Evolutionary conservation across 768 basidiomycete genomes (phyloP).

Genomic region (Suillus discolor): DNA sequence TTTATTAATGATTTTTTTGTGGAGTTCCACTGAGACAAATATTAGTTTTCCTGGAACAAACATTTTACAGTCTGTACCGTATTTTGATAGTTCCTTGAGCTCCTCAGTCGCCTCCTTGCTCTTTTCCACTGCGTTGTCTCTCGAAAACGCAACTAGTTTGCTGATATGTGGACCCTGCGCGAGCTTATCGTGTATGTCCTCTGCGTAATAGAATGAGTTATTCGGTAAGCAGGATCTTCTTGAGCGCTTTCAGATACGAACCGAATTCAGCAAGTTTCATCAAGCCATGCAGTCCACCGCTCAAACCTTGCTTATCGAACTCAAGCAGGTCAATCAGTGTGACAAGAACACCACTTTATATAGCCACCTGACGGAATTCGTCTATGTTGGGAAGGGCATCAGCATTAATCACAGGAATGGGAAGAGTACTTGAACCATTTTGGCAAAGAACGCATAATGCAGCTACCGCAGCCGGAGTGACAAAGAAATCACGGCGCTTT

Average conservation of each 20-base stretch:
- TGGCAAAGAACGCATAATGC: slow-evolving; percentile 26
- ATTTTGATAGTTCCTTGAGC: background rate
- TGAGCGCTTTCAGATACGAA: background rate
- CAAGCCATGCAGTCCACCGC: background rate
- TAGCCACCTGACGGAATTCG: slow-evolving; percentile 20
- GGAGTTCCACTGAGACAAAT: background rate
- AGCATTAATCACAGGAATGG: background rate
- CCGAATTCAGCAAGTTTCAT: background rate
- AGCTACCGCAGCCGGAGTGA: slow-evolving; percentile 29
- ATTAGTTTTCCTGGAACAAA: background rate
- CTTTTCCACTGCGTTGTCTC: background rate
- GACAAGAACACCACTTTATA: slow-evolving; percentile 18
- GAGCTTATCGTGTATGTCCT: background rate
- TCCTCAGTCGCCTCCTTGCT: background rate
- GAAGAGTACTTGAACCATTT: slow-evolving; percentile 19
- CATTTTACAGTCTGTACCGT: background rate
- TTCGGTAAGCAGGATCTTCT: background rate
- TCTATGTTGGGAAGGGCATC: slow-evolving; percentile 15
- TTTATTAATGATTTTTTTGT: background rate
- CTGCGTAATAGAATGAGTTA: background rate
- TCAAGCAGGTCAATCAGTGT: slow-evolving; percentile 23
- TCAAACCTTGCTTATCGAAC: background rate
- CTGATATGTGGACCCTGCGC: background rate
- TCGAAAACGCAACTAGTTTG: background rate
- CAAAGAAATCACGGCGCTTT: slow-evolving; percentile 29